Conservation (phyloP, 805 yeast genomes). For the Candida corydali region DNA sequence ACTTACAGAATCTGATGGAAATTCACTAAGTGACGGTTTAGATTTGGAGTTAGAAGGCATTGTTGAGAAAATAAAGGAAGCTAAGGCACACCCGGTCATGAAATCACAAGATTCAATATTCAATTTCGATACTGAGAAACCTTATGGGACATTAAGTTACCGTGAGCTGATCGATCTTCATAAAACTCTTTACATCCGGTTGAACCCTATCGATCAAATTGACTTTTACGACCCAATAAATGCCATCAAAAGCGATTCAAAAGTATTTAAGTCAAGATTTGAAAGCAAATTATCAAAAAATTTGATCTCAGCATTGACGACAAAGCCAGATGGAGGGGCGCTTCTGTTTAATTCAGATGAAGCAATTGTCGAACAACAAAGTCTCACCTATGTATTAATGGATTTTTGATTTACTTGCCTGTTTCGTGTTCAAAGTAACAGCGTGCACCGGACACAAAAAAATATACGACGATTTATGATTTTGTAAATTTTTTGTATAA, state of each 20-base stretch:
- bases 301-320: conserved; percentile 1
- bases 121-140: conserved; percentile 20
- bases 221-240: conserved; percentile 15
- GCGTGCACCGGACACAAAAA: no score
- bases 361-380: no score
- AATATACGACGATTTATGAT: no score
- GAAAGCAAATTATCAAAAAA: conserved; percentile 4
- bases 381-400: no score
- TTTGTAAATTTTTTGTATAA: background rate
- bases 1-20: conserved; percentile 14
- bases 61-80: background rate
- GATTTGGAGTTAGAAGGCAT: conserved; percentile 12
- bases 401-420: no score
- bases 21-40: conserved; percentile 20
- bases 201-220: conserved; percentile 15
- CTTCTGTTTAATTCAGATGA: no score
- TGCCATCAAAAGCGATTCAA: background rate
- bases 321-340: no score
- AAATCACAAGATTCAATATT: conserved; percentile 7
- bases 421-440: no score
- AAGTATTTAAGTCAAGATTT: background rate
- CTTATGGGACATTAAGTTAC: conserved; percentile 34
- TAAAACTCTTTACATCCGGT: conserved; percentile 30
- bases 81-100: background rate
- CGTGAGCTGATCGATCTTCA: conserved; percentile 38